These are phyloP conservation scores for Blepharisma stoltei DNA, from an alignment of 73 alveolate species.

Conservation along the genomic window DNA sequence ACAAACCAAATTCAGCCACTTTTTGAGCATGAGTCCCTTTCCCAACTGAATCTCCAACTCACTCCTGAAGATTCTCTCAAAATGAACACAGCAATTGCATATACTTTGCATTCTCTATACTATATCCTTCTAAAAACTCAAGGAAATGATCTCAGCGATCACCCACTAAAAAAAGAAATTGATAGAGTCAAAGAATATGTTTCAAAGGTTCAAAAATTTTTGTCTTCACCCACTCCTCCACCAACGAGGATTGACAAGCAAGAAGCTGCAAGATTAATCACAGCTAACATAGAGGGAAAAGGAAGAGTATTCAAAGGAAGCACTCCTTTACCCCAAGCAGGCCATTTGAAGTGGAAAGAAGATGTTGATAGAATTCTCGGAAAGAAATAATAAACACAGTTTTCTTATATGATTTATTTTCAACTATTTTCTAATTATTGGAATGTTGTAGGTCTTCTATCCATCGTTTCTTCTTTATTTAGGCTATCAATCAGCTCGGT, in stretches of 20 bases:
- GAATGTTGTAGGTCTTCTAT: too few relatives aligned
- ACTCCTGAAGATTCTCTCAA: conserved; percentile 16
- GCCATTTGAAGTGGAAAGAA: conserved; percentile 12
- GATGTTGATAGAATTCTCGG: not conserved
- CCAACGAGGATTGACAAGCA: conserved; percentile 3
- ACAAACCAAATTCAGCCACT: not conserved
- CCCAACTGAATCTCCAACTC: conserved; percentile 4
- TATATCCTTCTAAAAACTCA: conserved; percentile 23
- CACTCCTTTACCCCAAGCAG: conserved; percentile 22
- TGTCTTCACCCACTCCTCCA: not conserved
- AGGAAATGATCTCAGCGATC: conserved; percentile 18
- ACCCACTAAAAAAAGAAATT: conserved; percentile 23
- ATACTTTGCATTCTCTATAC: conserved; percentile 12
- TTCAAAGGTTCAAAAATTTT: not conserved
- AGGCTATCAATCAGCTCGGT: too few relatives aligned
- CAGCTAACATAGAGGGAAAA: not conserved
- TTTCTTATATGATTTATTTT: too few relatives aligned
- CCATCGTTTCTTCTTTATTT: too few relatives aligned
- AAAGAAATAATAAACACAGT: not conserved
- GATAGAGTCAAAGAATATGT: conserved; percentile 21
- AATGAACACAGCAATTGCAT: conserved; percentile 14
- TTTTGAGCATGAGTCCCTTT: conserved; percentile 13
- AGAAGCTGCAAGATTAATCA: not conserved
- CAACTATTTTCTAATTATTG: too few relatives aligned
- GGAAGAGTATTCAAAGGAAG: conserved; percentile 18